Evolutionary conservation across 495 filamentous ascomycete genomes (phyloP).

Genomic region (Penicillium chermesinum): DNA sequence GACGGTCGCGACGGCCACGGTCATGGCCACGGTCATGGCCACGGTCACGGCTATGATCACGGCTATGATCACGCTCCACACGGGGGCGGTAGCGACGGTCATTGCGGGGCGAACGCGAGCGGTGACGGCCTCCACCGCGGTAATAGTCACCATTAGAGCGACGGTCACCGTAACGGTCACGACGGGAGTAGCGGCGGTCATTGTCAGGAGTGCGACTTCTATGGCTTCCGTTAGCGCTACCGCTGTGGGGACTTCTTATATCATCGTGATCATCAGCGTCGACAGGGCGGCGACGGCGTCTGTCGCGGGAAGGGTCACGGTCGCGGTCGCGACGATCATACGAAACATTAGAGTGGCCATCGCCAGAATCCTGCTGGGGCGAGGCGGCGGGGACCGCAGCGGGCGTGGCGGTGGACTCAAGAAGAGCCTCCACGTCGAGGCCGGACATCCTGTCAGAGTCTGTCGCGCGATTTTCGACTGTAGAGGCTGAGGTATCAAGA

Average conservation of each 20-base stretch:
- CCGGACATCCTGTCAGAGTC: constrained; percentile 64
- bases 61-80: constrained; percentile 20
- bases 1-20: constrained; percentile 49
- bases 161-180: constrained; percentile 65
- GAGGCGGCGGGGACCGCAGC: constrained; percentile 51
- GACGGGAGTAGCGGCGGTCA: constrained; percentile 73
- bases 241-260: constrained; percentile 69
- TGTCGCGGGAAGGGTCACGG: too few relatives aligned
- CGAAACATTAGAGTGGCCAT: constrained; percentile 54
- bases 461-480: too few relatives aligned
- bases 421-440: constrained; percentile 87
- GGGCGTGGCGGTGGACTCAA: constrained; percentile 78
- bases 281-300: constrained; percentile 56
- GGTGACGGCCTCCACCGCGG: constrained; percentile 63
- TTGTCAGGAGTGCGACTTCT: constrained; percentile 80
- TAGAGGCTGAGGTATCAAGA: too few relatives aligned
- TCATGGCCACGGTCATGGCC: constrained; percentile 50
- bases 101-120: constrained; percentile 69
- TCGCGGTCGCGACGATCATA: constrained; percentile 52
- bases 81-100: constrained; percentile 71
- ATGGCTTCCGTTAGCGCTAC: constrained; percentile 74
- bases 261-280: constrained; percentile 60
- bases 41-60: constrained; percentile 17
- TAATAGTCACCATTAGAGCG: constrained; percentile 69
- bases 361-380: constrained; percentile 49